phyloP scores from a whole-genome alignment of 2,329 filamentous ascomycete genomes.

The Xylaria sp. region DNA sequence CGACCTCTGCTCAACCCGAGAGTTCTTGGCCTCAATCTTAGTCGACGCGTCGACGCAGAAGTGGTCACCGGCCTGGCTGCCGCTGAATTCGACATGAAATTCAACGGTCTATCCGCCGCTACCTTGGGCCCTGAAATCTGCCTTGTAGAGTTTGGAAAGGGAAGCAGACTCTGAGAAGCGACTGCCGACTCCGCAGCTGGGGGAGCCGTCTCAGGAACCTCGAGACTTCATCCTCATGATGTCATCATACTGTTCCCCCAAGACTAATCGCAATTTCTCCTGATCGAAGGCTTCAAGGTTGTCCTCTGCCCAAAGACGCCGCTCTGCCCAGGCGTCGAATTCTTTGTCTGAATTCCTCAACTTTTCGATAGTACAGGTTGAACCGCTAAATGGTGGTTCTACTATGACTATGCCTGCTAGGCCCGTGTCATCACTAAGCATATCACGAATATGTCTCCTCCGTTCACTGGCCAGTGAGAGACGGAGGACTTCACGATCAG shows the following conservation, averaged over 20 bases:
- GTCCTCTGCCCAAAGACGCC: conserved; percentile 5
- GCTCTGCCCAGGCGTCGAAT: conserved; percentile 5
- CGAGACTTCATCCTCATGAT: conserved; percentile 18
- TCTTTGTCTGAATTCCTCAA: background rate
- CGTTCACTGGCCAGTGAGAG: conserved; percentile 23
- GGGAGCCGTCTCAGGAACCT: background rate
- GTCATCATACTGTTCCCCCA: conserved; percentile 15
- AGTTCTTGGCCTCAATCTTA: too few relatives aligned
- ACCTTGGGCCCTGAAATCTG: background rate
- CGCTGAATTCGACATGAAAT: too few relatives aligned
- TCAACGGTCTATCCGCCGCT: too few relatives aligned
- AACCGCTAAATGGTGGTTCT: too few relatives aligned
- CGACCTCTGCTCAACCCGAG: too few relatives aligned
- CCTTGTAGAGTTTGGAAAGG: background rate
- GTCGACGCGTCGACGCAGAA: too few relatives aligned
- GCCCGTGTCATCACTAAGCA: too few relatives aligned
- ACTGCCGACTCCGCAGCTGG: background rate
- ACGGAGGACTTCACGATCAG: background rate
- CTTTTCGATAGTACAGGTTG: too few relatives aligned
- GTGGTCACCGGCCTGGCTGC: too few relatives aligned
- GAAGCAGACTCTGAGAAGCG: background rate
- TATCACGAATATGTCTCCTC: conserved; percentile 28
- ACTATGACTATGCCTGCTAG: too few relatives aligned
- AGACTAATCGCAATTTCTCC: conserved; percentile 16
- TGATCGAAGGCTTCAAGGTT: conserved; percentile 21